Percentiles rank a stretch among this genome's conserved stretches.
Conservation (phyloP, 1,284 basidiomycete genomes). For the Pseudozyma pruni region DNA sequence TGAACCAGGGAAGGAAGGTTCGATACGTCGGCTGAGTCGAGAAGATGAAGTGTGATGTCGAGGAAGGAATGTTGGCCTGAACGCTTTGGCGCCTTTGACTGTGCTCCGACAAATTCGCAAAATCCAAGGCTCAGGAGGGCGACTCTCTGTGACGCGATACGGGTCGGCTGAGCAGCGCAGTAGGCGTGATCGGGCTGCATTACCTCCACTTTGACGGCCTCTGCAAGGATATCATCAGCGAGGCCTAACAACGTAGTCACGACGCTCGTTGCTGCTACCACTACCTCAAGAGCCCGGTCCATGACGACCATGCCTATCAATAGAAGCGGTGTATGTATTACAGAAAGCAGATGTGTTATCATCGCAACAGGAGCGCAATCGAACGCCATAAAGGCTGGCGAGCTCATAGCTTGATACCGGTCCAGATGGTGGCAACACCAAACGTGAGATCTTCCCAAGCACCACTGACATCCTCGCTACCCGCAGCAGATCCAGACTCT, state of each 20-base stretch:
- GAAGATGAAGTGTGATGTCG: slow-evolving; percentile 5
- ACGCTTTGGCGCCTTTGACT: slow-evolving; percentile 14
- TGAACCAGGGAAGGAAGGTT: background rate
- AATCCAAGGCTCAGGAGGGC: background rate
- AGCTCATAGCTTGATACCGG: slow-evolving; percentile 50
- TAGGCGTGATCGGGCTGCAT: slow-evolving; percentile 12
- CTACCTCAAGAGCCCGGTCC: too few relatives aligned
- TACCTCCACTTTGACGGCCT: slow-evolving; percentile 19
- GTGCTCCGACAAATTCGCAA: background rate
- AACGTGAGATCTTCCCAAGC: slow-evolving; percentile 66
- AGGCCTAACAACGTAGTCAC: too few relatives aligned
- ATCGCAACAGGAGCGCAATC: background rate
- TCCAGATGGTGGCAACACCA: slow-evolving; percentile 67
- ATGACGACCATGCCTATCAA: background rate
- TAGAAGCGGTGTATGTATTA: slow-evolving; percentile 30
- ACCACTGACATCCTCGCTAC: slow-evolving; percentile 50
- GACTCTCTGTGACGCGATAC: background rate
- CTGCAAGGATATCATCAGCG: too few relatives aligned
- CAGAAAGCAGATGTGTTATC: slow-evolving; percentile 4
- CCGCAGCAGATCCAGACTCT: slow-evolving; percentile 29
- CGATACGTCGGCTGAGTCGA: slow-evolving; percentile 14
- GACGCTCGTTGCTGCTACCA: too few relatives aligned
- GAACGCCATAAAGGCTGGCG: background rate
- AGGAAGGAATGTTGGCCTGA: slow-evolving; percentile 19
- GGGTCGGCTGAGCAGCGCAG: too few relatives aligned